phyloP scores from a whole-genome alignment of 2,329 filamentous ascomycete genomes.

The Monosporascus sp. region DNA sequence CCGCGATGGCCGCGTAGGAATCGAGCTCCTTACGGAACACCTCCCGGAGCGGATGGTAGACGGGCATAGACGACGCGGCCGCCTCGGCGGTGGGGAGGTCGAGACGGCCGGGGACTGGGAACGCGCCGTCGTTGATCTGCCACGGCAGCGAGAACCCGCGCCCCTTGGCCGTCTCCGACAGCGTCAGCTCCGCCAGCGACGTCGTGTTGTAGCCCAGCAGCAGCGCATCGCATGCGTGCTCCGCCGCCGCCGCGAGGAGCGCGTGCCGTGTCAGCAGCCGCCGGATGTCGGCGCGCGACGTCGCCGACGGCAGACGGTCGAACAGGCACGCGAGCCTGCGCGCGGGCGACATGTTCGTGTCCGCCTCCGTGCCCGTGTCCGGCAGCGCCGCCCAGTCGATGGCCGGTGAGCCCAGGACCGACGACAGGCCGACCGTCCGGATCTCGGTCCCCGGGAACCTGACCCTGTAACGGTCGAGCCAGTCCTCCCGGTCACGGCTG shows the following conservation, averaged over 20 bases:
- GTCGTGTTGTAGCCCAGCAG: constrained; percentile 86
- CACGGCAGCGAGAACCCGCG: constrained; percentile 78
- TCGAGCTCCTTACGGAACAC: constrained; percentile 75
- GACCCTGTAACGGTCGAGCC: constrained; percentile 36
- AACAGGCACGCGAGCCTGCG: constrained; percentile 47
- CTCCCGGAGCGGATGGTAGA: constrained; percentile 82
- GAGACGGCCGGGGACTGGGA: constrained; percentile 19
- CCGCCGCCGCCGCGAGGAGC: constrained; percentile 59
- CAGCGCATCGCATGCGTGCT: constrained; percentile 59
- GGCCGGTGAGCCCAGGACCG: constrained; percentile 46
- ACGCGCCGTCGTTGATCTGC: constrained; percentile 69
- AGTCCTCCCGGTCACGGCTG: neutral
- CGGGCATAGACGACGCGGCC: constrained; percentile 21
- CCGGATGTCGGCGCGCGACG: constrained; percentile 69
- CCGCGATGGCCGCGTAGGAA: constrained; percentile 53
- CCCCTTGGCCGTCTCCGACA: constrained; percentile 87
- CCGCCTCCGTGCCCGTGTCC: no score
- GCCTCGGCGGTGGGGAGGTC: constrained; percentile 7
- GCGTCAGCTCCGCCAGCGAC: constrained; percentile 75
- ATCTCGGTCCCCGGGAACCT: constrained; percentile 64
- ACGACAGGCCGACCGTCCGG: constrained; percentile 56
- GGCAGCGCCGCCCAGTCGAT: constrained; percentile 50
- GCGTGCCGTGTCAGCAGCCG: constrained; percentile 67
- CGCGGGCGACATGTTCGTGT: no score
- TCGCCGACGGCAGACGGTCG: constrained; percentile 61